phyloP scores from a whole-genome alignment of 345 rosid genomes.

The Adansonia digitata region DNA sequence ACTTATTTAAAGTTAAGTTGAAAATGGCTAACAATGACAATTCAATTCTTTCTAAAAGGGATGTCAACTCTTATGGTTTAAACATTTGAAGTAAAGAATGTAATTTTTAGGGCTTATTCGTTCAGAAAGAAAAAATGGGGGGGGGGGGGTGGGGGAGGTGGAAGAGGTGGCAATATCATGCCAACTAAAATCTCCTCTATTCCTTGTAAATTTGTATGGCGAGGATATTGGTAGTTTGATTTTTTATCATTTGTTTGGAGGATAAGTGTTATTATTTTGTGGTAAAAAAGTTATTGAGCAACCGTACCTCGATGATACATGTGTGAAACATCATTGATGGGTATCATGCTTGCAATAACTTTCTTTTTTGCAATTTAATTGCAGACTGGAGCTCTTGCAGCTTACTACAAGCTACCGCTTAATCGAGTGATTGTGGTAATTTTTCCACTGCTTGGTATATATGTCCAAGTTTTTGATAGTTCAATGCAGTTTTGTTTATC shows the following conservation, averaged over 20 bases:
- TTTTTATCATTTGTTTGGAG: neutral
- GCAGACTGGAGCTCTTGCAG: constrained; percentile 87
- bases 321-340: neutral
- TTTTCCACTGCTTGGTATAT: constrained; percentile 14
- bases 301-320: neutral
- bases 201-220: neutral
- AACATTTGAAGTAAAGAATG: neutral
- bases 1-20: neutral
- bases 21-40: neutral
- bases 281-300: neutral
- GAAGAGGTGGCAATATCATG: neutral
- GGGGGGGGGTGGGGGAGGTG: too few species aligned
- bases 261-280: neutral
- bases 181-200: neutral
- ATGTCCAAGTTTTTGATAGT: neutral
- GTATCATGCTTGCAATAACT: neutral
- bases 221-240: neutral
- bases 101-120: neutral
- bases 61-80: neutral
- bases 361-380: neutral
- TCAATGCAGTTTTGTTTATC: neutral
- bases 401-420: constrained; percentile 86
- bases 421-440: constrained; percentile 79
- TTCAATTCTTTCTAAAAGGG: neutral
- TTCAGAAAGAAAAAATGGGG: neutral